Base-by-base conservation (phyloP, 2,329 filamentous ascomycete species). In the Penicillium sp. region DNA sequence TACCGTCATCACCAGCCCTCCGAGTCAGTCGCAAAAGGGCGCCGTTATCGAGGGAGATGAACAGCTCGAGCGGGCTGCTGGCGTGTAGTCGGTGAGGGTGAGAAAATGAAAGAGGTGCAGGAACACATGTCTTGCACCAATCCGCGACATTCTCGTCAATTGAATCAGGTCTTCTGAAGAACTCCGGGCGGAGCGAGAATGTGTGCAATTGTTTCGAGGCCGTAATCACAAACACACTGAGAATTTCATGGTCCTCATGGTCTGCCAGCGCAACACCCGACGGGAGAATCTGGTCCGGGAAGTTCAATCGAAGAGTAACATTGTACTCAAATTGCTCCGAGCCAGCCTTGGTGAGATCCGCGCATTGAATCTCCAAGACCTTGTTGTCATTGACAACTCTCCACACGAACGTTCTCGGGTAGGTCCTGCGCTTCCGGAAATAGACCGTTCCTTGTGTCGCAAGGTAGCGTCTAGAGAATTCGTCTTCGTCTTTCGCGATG, bases 341-440 rank as follows among this genome's bases (percentile, higher is more conserved):
- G 60, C 81, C 82, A 63, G 82, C 85, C 78, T 84, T 92, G 72
- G 86, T 89, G 63, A 97, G 78, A 75, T 99, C 95, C 59, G 91
- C 86, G 42, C 87, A 88, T 70, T 91, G 89, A 50, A 99, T 82
- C 76, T 95, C 93, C 66, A 99, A 81, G 61, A 92, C 81, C 64
- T 85, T 90, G 69, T 87, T 86, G 67, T 91, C 87, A 69, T 96
- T 89, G 59, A 97, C 78, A 39, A 98, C 83, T 66, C 93, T 86
- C 95, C 95, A 99, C 48, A 96, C 83, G 71, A 98, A 96, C 75
- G 86, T 91, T 70, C 90, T 88, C 39, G 95, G 95, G 62, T 89
- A 88, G 62, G 84, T 81, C 69, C 89, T 86, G 73, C 89, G 85
- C 73, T 85, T 85, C 54, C 95, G 87, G 75, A 96, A 92, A 78